Evolutionary conservation across 768 basidiomycete genomes (phyloP).

Genomic region (Suillus ampliporus): DNA sequence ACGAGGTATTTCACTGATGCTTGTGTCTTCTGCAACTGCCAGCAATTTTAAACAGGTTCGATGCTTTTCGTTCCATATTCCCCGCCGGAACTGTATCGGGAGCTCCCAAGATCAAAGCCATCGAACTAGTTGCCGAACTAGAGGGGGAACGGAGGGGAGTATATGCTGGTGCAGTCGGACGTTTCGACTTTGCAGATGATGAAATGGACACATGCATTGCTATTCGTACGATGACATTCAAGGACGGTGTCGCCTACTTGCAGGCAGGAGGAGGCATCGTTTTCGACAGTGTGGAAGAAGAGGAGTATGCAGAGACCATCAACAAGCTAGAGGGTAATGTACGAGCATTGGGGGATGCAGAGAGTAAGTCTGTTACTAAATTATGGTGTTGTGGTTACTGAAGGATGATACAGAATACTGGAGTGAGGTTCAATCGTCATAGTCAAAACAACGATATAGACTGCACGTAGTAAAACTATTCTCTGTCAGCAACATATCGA

Average conservation of each 20-base stretch:
- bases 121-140: constrained; percentile 86
- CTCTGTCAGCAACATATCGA: background rate
- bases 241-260: constrained; percentile 87
- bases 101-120: constrained; percentile 98
- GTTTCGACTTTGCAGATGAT: constrained; percentile 94
- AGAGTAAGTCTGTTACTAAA: constrained; percentile 61
- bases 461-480: constrained; percentile 3
- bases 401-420: constrained; percentile 61
- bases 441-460: constrained; percentile 34
- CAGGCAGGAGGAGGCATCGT: constrained; percentile 99
- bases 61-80: constrained; percentile 98
- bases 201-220: constrained; percentile 99
- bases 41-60: constrained; percentile 64
- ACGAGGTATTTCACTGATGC: constrained; percentile 62
- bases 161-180: constrained; percentile 97
- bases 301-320: constrained; percentile 95
- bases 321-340: constrained; percentile 93
- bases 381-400: constrained; percentile 19
- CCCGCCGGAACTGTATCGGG: constrained; percentile 99
- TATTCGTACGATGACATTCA: constrained; percentile 97
- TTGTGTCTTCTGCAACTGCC: constrained; percentile 3
- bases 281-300: constrained; percentile 94
- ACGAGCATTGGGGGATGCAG: constrained; percentile 83
- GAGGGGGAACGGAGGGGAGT: constrained; percentile 92
- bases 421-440: constrained; percentile 64